Evolutionary conservation across 2,329 filamentous ascomycete genomes (phyloP).

Genomic region (Cercospora sp.): DNA sequence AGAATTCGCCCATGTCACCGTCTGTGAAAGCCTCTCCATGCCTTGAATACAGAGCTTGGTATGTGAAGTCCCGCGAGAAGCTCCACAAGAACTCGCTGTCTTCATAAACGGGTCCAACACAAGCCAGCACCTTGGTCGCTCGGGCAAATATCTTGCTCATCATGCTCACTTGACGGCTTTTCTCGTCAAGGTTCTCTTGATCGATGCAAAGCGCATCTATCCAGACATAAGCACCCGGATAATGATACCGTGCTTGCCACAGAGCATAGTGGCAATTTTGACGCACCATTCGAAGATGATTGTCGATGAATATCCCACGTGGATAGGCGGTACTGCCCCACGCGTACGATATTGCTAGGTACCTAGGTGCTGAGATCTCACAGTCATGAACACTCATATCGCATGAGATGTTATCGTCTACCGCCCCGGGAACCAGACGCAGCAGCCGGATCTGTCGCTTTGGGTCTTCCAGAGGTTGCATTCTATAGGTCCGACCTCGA

Average conservation of each 20-base stretch:
- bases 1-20: no score
- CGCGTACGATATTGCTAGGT: constrained; percentile 3
- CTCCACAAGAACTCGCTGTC: neutral
- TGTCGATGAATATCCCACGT: neutral
- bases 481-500: neutral
- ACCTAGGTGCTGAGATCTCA: neutral
- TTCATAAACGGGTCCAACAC: neutral
- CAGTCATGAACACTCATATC: neutral
- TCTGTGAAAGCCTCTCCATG: neutral
- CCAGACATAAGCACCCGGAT: constrained; percentile 10
- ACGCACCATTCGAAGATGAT: neutral
- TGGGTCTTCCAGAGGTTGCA: neutral
- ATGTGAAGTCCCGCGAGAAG: neutral
- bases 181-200: constrained; percentile 17
- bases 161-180: constrained; percentile 13
- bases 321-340: neutral
- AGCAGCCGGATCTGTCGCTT: neutral
- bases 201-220: constrained; percentile 22
- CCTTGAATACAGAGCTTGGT: neutral
- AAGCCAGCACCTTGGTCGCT: constrained; percentile 9
- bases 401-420: neutral
- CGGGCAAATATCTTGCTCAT: constrained; percentile 18
- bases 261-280: neutral
- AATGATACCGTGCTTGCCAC: constrained; percentile 1
- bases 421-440: neutral